Percentiles rank a stretch among this genome's conserved stretches.
These are phyloP conservation scores for Ophiostoma himal-ulmi DNA, from an alignment of 2,329 filamentous ascomycete genomes.

Conservation along the genomic window DNA sequence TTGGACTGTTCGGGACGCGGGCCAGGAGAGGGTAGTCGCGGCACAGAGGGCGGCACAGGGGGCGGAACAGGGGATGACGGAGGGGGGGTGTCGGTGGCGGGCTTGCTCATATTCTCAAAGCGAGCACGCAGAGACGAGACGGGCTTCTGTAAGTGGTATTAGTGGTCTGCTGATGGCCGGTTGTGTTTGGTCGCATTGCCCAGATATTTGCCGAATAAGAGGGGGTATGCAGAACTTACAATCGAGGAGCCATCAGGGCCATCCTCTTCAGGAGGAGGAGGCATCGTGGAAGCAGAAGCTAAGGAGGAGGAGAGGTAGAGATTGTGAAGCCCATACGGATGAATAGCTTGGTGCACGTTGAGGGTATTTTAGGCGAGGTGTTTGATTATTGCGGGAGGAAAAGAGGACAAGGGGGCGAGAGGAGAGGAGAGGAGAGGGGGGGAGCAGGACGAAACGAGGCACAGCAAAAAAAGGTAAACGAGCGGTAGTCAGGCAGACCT, in stretches of 20 bases:
- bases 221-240: conserved; percentile 40
- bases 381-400: neutral
- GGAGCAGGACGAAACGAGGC: neutral
- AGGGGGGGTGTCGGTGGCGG: conserved; percentile 33
- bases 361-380: neutral
- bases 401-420: neutral
- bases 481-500: neutral
- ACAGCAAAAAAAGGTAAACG: conserved; percentile 3
- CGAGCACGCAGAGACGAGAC: conserved; percentile 75
- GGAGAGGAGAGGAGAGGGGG: neutral
- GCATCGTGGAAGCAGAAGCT: conserved; percentile 37
- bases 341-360: neutral
- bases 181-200: neutral
- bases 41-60: conserved; percentile 18
- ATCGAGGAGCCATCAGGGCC: conserved; percentile 73
- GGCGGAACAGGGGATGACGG: conserved; percentile 18
- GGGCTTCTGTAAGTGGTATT: conserved; percentile 52
- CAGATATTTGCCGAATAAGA: neutral
- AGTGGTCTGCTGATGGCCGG: neutral
- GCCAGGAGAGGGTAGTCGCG: conserved; percentile 26
- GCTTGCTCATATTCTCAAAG: conserved; percentile 69
- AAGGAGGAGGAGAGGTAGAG: neutral
- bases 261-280: conserved; percentile 43
- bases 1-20: conserved; percentile 33
- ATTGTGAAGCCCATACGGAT: conserved; percentile 8